These are phyloP conservation scores for Eucalyptus erythrocorys DNA, from an alignment of 345 rosid genomes.

Conservation along the genomic window DNA sequence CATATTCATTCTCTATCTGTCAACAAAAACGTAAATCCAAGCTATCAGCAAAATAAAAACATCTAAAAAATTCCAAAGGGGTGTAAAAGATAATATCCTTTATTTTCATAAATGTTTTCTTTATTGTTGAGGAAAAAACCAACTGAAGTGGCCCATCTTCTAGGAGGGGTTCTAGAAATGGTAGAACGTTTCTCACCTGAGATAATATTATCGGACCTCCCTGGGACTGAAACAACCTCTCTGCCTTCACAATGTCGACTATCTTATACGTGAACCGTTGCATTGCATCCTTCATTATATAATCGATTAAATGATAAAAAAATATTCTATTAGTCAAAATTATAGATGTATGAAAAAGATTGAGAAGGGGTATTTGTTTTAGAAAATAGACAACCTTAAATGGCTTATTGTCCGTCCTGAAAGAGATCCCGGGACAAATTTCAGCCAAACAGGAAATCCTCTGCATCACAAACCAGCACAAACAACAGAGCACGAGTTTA, in stretches of 20 bases:
- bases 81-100: not conserved
- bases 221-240: conserved; percentile 23
- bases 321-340: not conserved
- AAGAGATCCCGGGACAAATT: conserved; percentile 4
- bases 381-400: not conserved
- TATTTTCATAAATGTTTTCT: not conserved
- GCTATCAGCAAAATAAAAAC: not conserved
- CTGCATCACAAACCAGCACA: not conserved
- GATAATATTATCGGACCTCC: conserved; percentile 44
- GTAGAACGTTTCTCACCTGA: conserved; percentile 7
- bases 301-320: not conserved
- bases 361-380: not conserved
- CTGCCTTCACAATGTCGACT: conserved; percentile 24
- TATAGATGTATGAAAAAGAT: not conserved
- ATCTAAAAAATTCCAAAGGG: not conserved
- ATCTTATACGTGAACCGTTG: conserved; percentile 28
- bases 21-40: not conserved
- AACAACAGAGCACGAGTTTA: not conserved
- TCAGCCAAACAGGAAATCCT: conserved; percentile 13
- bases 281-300: conserved; percentile 4
- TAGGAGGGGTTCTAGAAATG: not conserved
- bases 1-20: conserved; percentile 12
- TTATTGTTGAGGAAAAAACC: not conserved
- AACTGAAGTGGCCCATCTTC: not conserved
- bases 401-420: conserved; percentile 8